Evolutionary conservation across 805 yeast genomes (phyloP), one percentile per base, ranked within the genome.

Genomic region (Wickerhamiella qilinensis): DNA sequence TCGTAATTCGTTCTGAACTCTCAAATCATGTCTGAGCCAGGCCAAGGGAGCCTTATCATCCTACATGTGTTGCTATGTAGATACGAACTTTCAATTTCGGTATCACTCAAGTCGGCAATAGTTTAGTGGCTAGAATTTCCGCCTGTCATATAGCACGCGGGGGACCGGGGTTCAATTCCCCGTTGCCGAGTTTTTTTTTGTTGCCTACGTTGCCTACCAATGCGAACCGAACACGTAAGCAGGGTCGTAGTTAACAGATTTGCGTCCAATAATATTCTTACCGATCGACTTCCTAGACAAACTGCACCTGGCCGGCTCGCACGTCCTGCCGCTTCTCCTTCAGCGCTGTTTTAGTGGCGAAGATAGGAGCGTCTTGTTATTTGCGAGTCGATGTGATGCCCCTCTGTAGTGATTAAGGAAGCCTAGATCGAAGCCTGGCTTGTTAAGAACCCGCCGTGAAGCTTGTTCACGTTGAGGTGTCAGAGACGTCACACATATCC

Each of bases 121-220:
- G 60, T 55, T 55, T 55, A 56, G 58, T 56, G 60, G 60, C 58
- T 53, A 55, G 60, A 55, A 56, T 56, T 49, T 50, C 58, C 60
- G 60, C 58, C 57, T 56, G 60, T 56, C 59, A 54, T 43, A 38
- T 30, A 28, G 45, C 46, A 41, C 46, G 46, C 46, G 46, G 46
- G 46, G 37, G 46, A 43, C 43, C 46, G 43, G 46, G 43, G 46
- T 43, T 43, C 46, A 40, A 43, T 43, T 43, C 46, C 43, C 46
- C 43, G 50, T 48, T 44, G 46, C 49, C 48, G 51, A 48, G 51
- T 33, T 36, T 44, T 41, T 47, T 47, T 45, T 18, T n/a, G n/a
- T n/a, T n/a, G n/a, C n/a, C n/a, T n/a, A n/a, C n/a, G n/a, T n/a
- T n/a, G n/a, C n/a, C n/a, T n/a, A n/a, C 27, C 27, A 8, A 24